Percentiles rank a stretch among this genome's conserved stretches.
phyloP scores from a whole-genome alignment of 495 filamentous ascomycete species.

The Neurospora sp. region DNA sequence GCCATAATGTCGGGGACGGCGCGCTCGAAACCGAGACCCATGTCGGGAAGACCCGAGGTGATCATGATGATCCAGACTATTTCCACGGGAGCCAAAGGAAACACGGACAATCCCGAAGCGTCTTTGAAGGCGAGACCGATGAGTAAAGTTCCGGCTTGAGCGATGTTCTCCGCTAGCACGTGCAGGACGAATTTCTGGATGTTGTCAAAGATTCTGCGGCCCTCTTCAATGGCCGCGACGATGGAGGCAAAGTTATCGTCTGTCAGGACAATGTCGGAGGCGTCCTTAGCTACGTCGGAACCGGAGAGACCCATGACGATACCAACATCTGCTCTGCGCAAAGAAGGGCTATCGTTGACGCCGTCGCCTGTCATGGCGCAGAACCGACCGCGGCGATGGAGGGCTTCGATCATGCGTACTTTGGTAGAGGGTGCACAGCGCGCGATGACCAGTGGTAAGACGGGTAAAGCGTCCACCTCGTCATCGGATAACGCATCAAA shows the following conservation, averaged over 20 bases:
- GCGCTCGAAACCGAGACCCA: conserved; percentile 64
- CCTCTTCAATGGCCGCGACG: conserved; percentile 63
- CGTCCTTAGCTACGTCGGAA: conserved; percentile 80
- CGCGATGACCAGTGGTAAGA: conserved; percentile 54
- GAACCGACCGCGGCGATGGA: conserved; percentile 49
- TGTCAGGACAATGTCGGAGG: conserved; percentile 74
- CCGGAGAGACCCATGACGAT: conserved; percentile 80
- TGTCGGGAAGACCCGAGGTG: conserved; percentile 63
- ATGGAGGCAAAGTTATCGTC: conserved; percentile 81
- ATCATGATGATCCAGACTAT: conserved; percentile 75
- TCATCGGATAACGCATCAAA: conserved; percentile 50
- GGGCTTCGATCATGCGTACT: conserved; percentile 56
- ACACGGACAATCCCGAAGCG: conserved; percentile 50
- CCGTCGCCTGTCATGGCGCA: conserved; percentile 65
- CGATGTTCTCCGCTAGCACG: conserved; percentile 62
- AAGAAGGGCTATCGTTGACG: conserved; percentile 73
- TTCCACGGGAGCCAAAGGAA: conserved; percentile 62
- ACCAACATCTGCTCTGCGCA: conserved; percentile 63
- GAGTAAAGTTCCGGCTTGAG: conserved; percentile 60
- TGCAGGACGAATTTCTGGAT: conserved; percentile 77
- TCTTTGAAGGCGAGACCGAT: conserved; percentile 69
- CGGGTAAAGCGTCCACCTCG: conserved; percentile 46
- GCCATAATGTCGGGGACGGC: conserved; percentile 61
- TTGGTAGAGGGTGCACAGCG: conserved; percentile 58
- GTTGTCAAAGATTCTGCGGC: conserved; percentile 68